Evolutionary conservation across 1,284 basidiomycete species (phyloP).

Genomic region (Ustilago hordei): DNA sequence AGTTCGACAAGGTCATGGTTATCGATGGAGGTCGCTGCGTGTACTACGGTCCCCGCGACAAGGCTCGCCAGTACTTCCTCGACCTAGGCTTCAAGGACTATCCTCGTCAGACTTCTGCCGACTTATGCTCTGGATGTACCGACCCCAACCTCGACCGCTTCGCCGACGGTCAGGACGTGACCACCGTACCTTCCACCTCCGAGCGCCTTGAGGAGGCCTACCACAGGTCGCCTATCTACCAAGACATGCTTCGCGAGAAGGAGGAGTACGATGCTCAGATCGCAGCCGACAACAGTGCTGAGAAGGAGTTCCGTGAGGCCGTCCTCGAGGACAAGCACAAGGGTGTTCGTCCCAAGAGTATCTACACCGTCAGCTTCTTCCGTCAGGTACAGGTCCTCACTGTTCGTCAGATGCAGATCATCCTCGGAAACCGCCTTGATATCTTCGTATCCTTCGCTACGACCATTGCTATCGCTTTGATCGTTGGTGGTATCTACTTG

Average conservation of each 20-base stretch:
- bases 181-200: slow-evolving; percentile 43
- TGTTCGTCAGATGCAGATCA: slow-evolving; percentile 81
- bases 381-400: slow-evolving; percentile 74
- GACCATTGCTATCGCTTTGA: slow-evolving; percentile 75
- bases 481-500: slow-evolving; percentile 86
- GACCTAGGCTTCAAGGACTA: slow-evolving; percentile 77
- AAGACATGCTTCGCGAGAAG: slow-evolving; percentile 67
- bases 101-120: slow-evolving; percentile 78
- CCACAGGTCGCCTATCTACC: slow-evolving; percentile 41
- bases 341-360: slow-evolving; percentile 36
- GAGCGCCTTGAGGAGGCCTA: slow-evolving; percentile 48
- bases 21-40: slow-evolving; percentile 84
- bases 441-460: slow-evolving; percentile 72
- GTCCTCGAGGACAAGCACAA: slow-evolving; percentile 49
- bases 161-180: slow-evolving; percentile 33
- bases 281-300: slow-evolving; percentile 31
- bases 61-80: slow-evolving; percentile 79
- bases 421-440: slow-evolving; percentile 85
- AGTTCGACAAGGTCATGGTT: slow-evolving; percentile 71
- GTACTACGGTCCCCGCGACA: slow-evolving; percentile 80
- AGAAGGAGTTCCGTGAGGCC: slow-evolving; percentile 40
- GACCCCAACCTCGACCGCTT: slow-evolving; percentile 80
- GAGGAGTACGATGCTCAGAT: slow-evolving; percentile 45
- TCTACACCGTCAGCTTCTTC: slow-evolving; percentile 39
- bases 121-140: slow-evolving; percentile 72